phyloP scores from a whole-genome alignment of 106 monocot species.

The Vanilla planifolia region DNA sequence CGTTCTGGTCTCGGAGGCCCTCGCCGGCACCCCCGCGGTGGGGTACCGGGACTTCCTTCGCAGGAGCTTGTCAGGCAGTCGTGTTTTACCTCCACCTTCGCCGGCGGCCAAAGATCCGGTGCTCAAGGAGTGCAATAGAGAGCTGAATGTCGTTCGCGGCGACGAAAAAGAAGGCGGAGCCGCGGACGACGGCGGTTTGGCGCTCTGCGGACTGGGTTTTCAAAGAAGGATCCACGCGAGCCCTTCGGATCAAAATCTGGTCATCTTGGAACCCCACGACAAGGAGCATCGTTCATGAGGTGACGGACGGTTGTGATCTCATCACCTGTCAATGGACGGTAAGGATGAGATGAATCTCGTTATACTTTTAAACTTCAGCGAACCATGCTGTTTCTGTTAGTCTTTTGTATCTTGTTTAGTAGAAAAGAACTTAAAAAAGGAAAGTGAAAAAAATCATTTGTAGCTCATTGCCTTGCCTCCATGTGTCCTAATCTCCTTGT shows the following conservation, averaged over 20 bases:
- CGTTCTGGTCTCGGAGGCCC: constrained; percentile 18
- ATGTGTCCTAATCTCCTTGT: no score
- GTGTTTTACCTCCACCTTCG: not conserved
- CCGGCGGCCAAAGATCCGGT: not conserved
- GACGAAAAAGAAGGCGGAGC: no score
- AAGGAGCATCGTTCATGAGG: not conserved
- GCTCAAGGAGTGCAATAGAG: not conserved
- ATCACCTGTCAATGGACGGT: no score
- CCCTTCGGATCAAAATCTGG: not conserved
- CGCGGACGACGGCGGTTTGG: not conserved
- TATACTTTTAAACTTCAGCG: no score
- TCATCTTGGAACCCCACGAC: not conserved
- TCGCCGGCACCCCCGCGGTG: constrained; percentile 23
- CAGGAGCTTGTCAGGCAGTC: not conserved
- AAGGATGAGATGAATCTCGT: no score
- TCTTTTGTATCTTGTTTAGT: no score
- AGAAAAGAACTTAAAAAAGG: no score
- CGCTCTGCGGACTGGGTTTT: not conserved
- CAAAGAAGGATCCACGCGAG: constrained; percentile 1
- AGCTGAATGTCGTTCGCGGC: not conserved
- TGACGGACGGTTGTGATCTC: no score
- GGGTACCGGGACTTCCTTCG: constrained; percentile 34
- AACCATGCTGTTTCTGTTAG: no score
- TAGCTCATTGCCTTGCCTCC: no score
- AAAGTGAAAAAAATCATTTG: no score